These are phyloP conservation scores for Penicillium griseofulvum DNA, from an alignment of 2,329 filamentous ascomycete species.

Conservation along the genomic window DNA sequence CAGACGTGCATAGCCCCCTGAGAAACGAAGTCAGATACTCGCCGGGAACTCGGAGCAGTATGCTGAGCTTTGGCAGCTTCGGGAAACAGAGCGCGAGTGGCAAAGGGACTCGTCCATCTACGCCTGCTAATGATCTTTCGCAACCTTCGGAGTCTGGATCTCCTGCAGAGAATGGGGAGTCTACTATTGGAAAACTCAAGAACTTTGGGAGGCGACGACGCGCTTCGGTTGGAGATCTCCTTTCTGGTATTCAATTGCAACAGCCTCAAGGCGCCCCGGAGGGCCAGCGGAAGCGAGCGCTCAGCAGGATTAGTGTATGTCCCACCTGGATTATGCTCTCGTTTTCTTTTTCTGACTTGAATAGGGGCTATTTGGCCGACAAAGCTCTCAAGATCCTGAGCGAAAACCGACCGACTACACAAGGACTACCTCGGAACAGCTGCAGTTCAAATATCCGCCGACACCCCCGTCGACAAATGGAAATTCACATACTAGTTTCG, in stretches of 20 bases:
- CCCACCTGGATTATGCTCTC: neutral
- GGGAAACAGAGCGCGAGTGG: slow-evolving; percentile 17
- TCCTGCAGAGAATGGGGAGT: slow-evolving; percentile 16
- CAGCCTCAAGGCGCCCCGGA: slow-evolving; percentile 6
- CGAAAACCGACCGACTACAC: neutral
- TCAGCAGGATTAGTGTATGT: slow-evolving; percentile 22
- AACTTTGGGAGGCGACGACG: slow-evolving; percentile 28
- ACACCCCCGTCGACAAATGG: neutral
- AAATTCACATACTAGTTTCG: neutral
- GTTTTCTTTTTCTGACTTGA: slow-evolving; percentile 4
- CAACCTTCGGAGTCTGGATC: slow-evolving; percentile 3
- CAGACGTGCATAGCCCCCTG: slow-evolving; percentile 21
- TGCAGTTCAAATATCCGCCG: slow-evolving; percentile 6
- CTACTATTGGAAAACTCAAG: slow-evolving; percentile 30
- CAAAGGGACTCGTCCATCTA: slow-evolving; percentile 19
- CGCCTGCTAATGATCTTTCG: slow-evolving; percentile 19
- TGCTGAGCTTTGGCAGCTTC: slow-evolving; percentile 26
- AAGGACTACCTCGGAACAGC: neutral
- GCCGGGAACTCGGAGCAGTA: slow-evolving; percentile 23
- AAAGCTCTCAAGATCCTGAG: slow-evolving; percentile 4
- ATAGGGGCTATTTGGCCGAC: slow-evolving; percentile 19
- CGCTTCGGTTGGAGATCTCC: slow-evolving; percentile 24
- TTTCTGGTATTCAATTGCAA: slow-evolving; percentile 19
- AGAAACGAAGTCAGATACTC: slow-evolving; percentile 27
- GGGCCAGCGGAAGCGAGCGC: slow-evolving; percentile 16